Evolutionary conservation across 805 yeast species (phyloP).

Genomic region (Scheffersomyces stipitis): DNA sequence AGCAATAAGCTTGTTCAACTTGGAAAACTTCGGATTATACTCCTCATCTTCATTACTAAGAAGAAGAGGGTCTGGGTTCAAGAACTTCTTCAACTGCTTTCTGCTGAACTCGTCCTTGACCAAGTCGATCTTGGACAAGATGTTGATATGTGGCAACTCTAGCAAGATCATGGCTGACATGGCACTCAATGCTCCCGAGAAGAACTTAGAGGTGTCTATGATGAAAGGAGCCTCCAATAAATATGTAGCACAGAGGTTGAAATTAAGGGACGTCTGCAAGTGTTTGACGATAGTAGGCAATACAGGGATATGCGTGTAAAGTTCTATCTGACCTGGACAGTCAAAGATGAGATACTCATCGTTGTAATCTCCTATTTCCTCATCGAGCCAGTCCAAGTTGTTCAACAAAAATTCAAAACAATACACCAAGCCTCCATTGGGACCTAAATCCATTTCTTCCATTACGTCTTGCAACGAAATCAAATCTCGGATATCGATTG

Average conservation of each 20-base stretch:
- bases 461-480: conserved; percentile 90
- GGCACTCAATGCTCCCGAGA: conserved; percentile 93
- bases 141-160: conserved; percentile 92
- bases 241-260: conserved; percentile 90
- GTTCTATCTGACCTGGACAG: conserved; percentile 96
- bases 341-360: conserved; percentile 94
- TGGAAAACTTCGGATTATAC: conserved; percentile 59
- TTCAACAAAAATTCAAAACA: conserved; percentile 90
- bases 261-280: conserved; percentile 73
- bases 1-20: conserved; percentile 79
- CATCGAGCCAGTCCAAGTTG: conserved; percentile 95
- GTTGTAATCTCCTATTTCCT: conserved; percentile 91
- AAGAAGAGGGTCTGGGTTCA: conserved; percentile 89
- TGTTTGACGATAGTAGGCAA: conserved; percentile 88
- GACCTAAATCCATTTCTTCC: conserved; percentile 92
- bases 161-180: conserved; percentile 97
- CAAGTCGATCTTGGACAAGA: conserved; percentile 83
- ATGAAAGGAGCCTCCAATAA: conserved; percentile 92
- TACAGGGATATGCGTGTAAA: conserved; percentile 92
- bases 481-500: conserved; percentile 88
- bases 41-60: conserved; percentile 44
- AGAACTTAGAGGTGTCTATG: conserved; percentile 85
- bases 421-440: conserved; percentile 90
- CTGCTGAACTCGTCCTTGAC: conserved; percentile 75
- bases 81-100: conserved; percentile 74